These are phyloP conservation scores for Globisporangium orthogonon DNA, from an alignment of 352 stramenopile species.

Conservation along the genomic window DNA sequence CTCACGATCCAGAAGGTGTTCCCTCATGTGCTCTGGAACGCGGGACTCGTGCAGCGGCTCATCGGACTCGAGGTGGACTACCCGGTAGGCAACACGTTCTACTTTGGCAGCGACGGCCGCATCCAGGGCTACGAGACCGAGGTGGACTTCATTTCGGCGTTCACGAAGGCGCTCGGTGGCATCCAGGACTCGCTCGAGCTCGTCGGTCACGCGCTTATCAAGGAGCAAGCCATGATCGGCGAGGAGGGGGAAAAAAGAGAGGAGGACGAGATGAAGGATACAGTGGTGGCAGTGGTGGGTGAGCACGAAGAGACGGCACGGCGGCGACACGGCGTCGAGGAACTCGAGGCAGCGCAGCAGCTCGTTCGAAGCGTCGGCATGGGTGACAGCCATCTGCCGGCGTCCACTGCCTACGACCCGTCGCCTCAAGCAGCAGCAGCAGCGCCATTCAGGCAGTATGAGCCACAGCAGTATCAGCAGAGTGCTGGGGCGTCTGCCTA, in stretches of 20 bases:
- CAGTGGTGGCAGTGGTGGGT: neutral
- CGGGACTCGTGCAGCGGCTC: slow-evolving; percentile 54
- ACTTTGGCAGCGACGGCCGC: slow-evolving; percentile 47
- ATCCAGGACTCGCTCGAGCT: slow-evolving; percentile 40
- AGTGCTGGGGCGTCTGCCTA: too few relatives aligned
- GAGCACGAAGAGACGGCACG: neutral
- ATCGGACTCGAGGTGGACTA: slow-evolving; percentile 51
- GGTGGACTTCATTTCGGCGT: slow-evolving; percentile 49
- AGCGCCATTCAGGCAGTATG: too few relatives aligned
- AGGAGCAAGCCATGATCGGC: slow-evolving; percentile 48
- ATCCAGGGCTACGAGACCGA: slow-evolving; percentile 53
- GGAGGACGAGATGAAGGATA: neutral
- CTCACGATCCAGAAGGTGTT: slow-evolving; percentile 64
- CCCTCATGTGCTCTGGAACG: slow-evolving; percentile 57
- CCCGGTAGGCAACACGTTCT: slow-evolving; percentile 48
- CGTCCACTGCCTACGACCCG: too few relatives aligned
- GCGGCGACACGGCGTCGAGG: neutral
- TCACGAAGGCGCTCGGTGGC: slow-evolving; percentile 31
- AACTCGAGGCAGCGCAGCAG: neutral
- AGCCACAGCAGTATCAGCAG: too few relatives aligned
- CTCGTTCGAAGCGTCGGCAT: neutral
- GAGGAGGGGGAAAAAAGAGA: slow-evolving; percentile 25
- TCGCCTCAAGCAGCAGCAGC: too few relatives aligned
- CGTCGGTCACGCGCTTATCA: slow-evolving; percentile 49
- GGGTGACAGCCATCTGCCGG: too few relatives aligned